Base-by-base conservation (phyloP, 768 basidiomycete species). In the Saitozyma sp. region DNA sequence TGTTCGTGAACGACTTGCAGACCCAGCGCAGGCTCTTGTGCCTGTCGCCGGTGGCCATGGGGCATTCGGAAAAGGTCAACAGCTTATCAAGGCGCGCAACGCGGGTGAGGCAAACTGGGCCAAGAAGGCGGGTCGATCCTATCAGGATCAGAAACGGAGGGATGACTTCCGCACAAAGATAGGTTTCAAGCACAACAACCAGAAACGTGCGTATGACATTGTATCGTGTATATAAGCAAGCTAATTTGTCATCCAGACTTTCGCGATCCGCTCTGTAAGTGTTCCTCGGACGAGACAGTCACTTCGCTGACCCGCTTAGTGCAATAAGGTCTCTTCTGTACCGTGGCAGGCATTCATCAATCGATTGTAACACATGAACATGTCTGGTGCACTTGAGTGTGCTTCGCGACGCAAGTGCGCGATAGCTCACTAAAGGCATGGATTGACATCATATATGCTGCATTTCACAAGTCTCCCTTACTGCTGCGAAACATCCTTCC, bases 31-130 rank as follows among this genome's bases (percentile, higher is more conserved):
- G 0, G 89, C 88, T 0, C 83, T 98, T 48, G 87, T 99, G 1
- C 91, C 95, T 0, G 82, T 86, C 11, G 88, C 84, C 69, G 93
- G 91, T 43, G 93, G 90, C 1, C 91, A 87, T 64, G 93, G 94
- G 29, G 91, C 91, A 2, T 93, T 84, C 72, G 94, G 94, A 1
- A 81, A 81, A 9, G 92, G 91, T 1, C 87, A 85, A 8, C 86
- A 91, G 40, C 89, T 93, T 9, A 85, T 97, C 64, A 91, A 88
- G 77, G 95, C 92, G 19, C 84, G 92, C 56, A 98, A 98, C 81
- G 84, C 84, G n/a, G 96, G 96, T 2, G 95, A 98, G 81, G 96
- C 96, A 13, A 85, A 85, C 67, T 89, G 97, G 79, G 95, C 95
- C 19, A 91, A 88, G 13, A 84, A 91, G 51, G 91, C 94, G 79